phyloP scores from a whole-genome alignment of 345 rosid genomes.

The Citrus mangshanensis region DNA sequence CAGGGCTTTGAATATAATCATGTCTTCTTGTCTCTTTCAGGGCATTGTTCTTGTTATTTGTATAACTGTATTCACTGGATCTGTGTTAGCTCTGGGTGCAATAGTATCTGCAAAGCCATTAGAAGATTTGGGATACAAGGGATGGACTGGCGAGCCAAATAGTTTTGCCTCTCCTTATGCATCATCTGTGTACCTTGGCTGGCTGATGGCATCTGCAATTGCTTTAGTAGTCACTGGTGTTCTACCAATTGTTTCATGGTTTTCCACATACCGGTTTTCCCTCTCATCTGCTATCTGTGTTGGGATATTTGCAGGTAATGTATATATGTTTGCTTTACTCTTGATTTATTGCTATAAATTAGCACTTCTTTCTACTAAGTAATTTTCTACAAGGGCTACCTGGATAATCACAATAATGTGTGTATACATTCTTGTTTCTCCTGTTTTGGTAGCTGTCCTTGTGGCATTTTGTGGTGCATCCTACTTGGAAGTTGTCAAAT shows the following conservation, averaged over 20 bases:
- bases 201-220: slow-evolving; percentile 97
- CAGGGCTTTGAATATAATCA: slow-evolving; percentile 9
- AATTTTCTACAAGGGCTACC: slow-evolving; percentile 1
- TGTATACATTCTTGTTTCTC: slow-evolving; percentile 9
- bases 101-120: slow-evolving; percentile 87
- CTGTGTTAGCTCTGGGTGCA: slow-evolving; percentile 76
- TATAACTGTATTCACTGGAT: slow-evolving; percentile 62
- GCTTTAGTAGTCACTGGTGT: slow-evolving; percentile 87
- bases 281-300: slow-evolving; percentile 82
- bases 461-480: slow-evolving; percentile 93
- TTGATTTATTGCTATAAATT: slow-evolving; percentile 2
- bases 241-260: slow-evolving; percentile 97
- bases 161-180: slow-evolving; percentile 75
- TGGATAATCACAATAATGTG: slow-evolving; percentile 1
- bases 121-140: slow-evolving; percentile 71
- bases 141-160: slow-evolving; percentile 59
- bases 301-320: slow-evolving; percentile 77
- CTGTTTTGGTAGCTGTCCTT: slow-evolving; percentile 71
- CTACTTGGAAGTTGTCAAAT: slow-evolving; percentile 84
- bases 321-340: slow-evolving; percentile 13
- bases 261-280: slow-evolving; percentile 90
- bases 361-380: slow-evolving; percentile 12
- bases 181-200: slow-evolving; percentile 89
- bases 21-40: slow-evolving; percentile 36
- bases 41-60: slow-evolving; percentile 70